These are phyloP conservation scores for Lycium barbarum DNA, from an alignment of 257 asterid species.

Conservation along the genomic window DNA sequence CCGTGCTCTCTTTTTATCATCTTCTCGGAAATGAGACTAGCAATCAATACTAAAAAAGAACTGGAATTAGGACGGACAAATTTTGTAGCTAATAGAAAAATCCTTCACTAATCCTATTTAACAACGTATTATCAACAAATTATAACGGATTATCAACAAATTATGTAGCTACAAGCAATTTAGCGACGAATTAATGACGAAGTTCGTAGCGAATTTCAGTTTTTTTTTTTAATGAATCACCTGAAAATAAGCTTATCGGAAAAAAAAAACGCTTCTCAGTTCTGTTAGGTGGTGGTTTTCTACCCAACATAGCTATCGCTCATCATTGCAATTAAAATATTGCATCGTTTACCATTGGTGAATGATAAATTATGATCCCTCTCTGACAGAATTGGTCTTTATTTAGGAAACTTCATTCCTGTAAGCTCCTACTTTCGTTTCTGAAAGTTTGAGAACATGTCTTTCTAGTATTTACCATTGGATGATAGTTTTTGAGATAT, in stretches of 20 bases:
- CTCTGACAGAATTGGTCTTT: neutral
- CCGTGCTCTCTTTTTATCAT: neutral
- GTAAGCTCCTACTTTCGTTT: neutral
- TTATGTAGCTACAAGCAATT: too few species aligned
- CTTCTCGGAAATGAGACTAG: neutral
- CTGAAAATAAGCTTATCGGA: neutral
- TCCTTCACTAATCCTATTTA: too few species aligned
- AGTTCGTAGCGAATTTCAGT: too few species aligned
- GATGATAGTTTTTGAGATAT: neutral
- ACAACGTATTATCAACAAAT: too few species aligned
- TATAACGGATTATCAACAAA: too few species aligned
- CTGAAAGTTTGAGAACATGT: neutral
- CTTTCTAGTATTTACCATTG: neutral
- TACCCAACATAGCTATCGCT: neutral
- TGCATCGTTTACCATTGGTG: neutral
- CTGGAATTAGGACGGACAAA: too few species aligned
- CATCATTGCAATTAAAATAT: neutral
- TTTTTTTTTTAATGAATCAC: neutral
- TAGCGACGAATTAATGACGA: too few species aligned
- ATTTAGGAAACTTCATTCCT: neutral
- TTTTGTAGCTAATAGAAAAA: too few species aligned
- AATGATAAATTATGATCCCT: neutral
- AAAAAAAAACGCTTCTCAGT: neutral
- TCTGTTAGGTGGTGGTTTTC: neutral
- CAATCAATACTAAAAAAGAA: too few species aligned